A percentile compares a stretch with the other conserved stretches of the same genome.
These are phyloP conservation scores for Paspalum notatum DNA, from an alignment of 176 grass and related monocot species.

Conservation along the genomic window DNA sequence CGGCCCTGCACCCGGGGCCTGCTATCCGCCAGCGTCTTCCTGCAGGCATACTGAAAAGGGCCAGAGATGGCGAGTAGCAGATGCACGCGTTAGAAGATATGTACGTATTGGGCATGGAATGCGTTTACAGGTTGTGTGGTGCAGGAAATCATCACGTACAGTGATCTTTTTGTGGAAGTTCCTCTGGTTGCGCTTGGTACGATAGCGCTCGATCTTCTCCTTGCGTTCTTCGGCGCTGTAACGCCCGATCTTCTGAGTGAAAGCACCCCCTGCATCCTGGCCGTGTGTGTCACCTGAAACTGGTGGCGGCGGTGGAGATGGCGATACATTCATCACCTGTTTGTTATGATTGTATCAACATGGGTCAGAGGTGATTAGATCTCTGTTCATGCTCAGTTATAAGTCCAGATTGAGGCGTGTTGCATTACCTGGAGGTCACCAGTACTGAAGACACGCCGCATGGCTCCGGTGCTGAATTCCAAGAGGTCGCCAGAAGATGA, in stretches of 20 bases:
- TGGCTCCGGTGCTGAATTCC: constrained; percentile 50
- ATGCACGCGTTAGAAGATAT: neutral
- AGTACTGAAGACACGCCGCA: constrained; percentile 67
- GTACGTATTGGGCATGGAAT: neutral
- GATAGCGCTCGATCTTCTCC: constrained; percentile 80
- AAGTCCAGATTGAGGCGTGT: constrained; percentile 20
- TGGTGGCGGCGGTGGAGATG: neutral
- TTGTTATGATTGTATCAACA: constrained; percentile 27
- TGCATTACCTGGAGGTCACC: constrained; percentile 73
- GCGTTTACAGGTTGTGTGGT: neutral
- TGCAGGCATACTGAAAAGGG: constrained; percentile 72
- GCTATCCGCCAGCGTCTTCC: constrained; percentile 95
- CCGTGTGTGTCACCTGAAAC: constrained; percentile 32
- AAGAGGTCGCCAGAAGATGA: constrained; percentile 49
- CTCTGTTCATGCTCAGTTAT: neutral
- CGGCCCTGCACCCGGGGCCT: constrained; percentile 83
- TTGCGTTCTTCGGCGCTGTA: constrained; percentile 84
- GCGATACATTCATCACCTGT: constrained; percentile 54
- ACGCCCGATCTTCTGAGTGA: constrained; percentile 52
- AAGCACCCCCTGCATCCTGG: constrained; percentile 43
- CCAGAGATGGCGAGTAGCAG: neutral
- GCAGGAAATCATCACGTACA: constrained; percentile 33
- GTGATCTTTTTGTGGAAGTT: constrained; percentile 98
- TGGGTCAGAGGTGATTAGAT: neutral
- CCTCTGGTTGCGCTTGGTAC: constrained; percentile 79